These are phyloP conservation scores for Hanseniaspora gamundiae DNA, from an alignment of 1,139 yeast species.

Conservation along the genomic window DNA sequence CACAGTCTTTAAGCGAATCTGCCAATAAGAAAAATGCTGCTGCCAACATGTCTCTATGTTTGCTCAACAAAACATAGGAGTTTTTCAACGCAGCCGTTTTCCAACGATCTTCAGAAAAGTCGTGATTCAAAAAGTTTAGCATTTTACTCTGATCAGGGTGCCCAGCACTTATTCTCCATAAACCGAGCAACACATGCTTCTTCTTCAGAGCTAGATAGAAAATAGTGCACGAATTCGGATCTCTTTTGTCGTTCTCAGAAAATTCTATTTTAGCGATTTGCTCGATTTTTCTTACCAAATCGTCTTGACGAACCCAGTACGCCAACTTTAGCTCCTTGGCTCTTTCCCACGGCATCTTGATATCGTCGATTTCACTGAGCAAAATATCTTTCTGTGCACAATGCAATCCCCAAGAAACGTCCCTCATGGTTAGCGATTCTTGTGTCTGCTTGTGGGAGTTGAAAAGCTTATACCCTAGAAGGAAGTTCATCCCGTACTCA, in stretches of 20 bases:
- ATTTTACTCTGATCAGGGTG: conserved; percentile 78
- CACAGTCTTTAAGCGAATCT: conserved; percentile 63
- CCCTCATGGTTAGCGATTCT: conserved; percentile 57
- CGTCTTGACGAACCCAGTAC: conserved; percentile 57
- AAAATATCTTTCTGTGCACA: conserved; percentile 66
- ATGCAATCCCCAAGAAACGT: conserved; percentile 78
- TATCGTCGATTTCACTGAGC: conserved; percentile 41
- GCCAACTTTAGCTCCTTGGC: conserved; percentile 53
- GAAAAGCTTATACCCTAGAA: conserved; percentile 61
- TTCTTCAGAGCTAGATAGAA: conserved; percentile 69
- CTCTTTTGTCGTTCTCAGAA: conserved; percentile 32
- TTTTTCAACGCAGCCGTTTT: conserved; percentile 79
- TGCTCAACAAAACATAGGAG: conserved; percentile 82
- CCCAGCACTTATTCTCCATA: conserved; percentile 70
- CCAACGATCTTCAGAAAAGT: conserved; percentile 69
- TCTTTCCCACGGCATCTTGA: conserved; percentile 46
- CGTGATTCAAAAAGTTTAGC: conserved; percentile 61
- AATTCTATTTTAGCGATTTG: conserved; percentile 59
- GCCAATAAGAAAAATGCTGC: conserved; percentile 86
- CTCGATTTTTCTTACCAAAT: conserved; percentile 47
- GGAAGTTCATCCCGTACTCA: conserved; percentile 57
- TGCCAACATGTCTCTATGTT: conserved; percentile 77
- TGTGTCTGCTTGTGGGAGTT: conserved; percentile 40
- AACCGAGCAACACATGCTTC: conserved; percentile 61
- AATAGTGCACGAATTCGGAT: conserved; percentile 65